These are phyloP conservation scores for Aspergillus niger DNA, from an alignment of 2,329 filamentous ascomycete species.

Conservation along the genomic window DNA sequence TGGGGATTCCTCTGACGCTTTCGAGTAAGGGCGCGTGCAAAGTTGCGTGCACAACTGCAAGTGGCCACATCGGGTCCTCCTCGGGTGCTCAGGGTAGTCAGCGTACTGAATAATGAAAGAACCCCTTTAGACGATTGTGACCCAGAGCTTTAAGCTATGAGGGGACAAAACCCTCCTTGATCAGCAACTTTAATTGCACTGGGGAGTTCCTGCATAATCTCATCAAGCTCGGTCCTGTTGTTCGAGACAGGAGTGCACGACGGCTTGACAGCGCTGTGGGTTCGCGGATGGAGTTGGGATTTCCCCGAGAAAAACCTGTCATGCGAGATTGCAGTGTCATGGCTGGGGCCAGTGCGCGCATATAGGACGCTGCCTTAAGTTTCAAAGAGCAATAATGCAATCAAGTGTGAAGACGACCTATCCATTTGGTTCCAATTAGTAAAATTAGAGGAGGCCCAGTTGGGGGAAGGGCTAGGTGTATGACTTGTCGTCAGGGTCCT, in stretches of 20 bases:
- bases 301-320: conserved; percentile 10
- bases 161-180: conserved; percentile 16
- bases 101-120: neutral
- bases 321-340: conserved; percentile 26
- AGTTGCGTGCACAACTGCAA: conserved; percentile 6
- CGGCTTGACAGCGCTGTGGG: conserved; percentile 1
- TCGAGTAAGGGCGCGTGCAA: conserved; percentile 8
- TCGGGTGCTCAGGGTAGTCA: conserved; percentile 5
- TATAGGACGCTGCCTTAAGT: conserved; percentile 11
- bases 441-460: conserved; percentile 12
- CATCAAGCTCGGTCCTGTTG: conserved; percentile 15
- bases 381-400: conserved; percentile 11
- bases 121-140: conserved; percentile 4
- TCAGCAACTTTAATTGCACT: conserved; percentile 26
- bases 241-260: conserved; percentile 7
- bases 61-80: conserved; percentile 6
- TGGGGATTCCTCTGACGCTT: conserved; percentile 4
- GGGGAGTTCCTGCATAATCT: conserved; percentile 23
- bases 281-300: neutral
- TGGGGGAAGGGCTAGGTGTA: conserved; percentile 4
- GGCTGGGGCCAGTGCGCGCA: conserved; percentile 14
- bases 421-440: conserved; percentile 10
- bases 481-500: conserved; percentile 2
- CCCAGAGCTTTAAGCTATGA: conserved; percentile 18
- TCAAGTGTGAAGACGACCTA: neutral